These are phyloP conservation scores for Podospora pseudoanserina DNA, from an alignment of 495 filamentous ascomycete species.

Conservation along the genomic window DNA sequence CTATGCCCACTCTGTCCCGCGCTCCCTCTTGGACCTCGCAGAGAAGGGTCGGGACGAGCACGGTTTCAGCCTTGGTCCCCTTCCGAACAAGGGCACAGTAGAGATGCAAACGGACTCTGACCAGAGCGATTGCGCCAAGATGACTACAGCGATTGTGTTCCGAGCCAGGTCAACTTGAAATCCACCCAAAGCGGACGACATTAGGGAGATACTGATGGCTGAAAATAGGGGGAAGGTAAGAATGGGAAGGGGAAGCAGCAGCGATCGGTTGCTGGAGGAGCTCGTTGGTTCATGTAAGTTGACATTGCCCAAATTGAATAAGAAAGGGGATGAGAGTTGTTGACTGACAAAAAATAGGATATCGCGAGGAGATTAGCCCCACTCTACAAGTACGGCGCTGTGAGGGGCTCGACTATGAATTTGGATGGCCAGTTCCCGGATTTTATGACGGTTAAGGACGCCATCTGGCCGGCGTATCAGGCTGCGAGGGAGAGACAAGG, in stretches of 20 bases:
- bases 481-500: not conserved
- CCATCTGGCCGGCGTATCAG: not conserved
- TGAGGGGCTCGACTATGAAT: not conserved
- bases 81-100: not conserved
- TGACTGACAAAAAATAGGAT: not conserved
- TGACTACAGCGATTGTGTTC: not conserved
- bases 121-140: not conserved
- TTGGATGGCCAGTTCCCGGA: not conserved
- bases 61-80: not conserved
- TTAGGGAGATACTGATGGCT: not conserved
- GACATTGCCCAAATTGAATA: not conserved
- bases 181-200: not conserved
- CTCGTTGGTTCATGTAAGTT: slow-evolving; percentile 1
- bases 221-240: not conserved
- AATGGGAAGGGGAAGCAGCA: not conserved
- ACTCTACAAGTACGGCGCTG: not conserved
- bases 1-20: not conserved
- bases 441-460: not conserved
- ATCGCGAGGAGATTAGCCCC: not conserved
- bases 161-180: not conserved
- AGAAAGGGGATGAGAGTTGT: not conserved
- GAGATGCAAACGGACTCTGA: not conserved
- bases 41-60: not conserved
- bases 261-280: not conserved
- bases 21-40: not conserved